Evolutionary conservation across 106 monocot species (phyloP).

Genomic region (Ottelia alismoides): DNA sequence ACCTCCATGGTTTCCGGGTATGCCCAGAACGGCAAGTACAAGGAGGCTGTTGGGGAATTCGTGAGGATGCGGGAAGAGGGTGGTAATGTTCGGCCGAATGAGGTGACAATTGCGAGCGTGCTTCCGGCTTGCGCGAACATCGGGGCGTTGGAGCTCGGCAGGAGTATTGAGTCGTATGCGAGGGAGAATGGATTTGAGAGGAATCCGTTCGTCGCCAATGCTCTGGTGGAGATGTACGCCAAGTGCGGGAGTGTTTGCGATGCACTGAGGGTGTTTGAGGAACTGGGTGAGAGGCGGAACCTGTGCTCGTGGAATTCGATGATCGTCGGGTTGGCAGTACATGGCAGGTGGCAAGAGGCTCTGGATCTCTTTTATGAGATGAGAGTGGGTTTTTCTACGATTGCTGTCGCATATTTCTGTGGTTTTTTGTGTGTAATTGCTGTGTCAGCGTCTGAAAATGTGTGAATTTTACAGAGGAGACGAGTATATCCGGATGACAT

Average conservation of each 20-base stretch:
- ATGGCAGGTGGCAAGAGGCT: slow-evolving; percentile 42
- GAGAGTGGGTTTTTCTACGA: slow-evolving; percentile 23
- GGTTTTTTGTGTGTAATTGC: too few relatives aligned
- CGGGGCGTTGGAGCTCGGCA: slow-evolving; percentile 47
- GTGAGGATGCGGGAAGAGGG: slow-evolving; percentile 41
- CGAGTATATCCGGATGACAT: slow-evolving; percentile 49
- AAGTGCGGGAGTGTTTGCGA: slow-evolving; percentile 47
- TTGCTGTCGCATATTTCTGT: too few relatives aligned
- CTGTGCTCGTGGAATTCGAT: slow-evolving; percentile 80
- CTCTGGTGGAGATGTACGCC: slow-evolving; percentile 68
- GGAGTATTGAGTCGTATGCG: slow-evolving; percentile 45
- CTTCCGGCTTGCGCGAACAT: slow-evolving; percentile 54
- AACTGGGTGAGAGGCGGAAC: slow-evolving; percentile 34
- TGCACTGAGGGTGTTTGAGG: slow-evolving; percentile 43
- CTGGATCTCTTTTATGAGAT: slow-evolving; percentile 47
- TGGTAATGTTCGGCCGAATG: slow-evolving; percentile 35
- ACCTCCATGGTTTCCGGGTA: slow-evolving; percentile 64
- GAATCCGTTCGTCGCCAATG: slow-evolving; percentile 56
- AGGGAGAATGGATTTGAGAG: slow-evolving; percentile 23
- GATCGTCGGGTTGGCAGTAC: slow-evolving; percentile 62
- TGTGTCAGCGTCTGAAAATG: too few relatives aligned
- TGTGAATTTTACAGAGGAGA: slow-evolving; percentile 16
- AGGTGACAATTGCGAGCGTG: slow-evolving; percentile 58
- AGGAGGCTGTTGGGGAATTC: slow-evolving; percentile 39
- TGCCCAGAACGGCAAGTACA: slow-evolving; percentile 31